phyloP scores from a whole-genome alignment of 176 grass and related monocot genomes.

The Aechmea fasciata region DNA sequence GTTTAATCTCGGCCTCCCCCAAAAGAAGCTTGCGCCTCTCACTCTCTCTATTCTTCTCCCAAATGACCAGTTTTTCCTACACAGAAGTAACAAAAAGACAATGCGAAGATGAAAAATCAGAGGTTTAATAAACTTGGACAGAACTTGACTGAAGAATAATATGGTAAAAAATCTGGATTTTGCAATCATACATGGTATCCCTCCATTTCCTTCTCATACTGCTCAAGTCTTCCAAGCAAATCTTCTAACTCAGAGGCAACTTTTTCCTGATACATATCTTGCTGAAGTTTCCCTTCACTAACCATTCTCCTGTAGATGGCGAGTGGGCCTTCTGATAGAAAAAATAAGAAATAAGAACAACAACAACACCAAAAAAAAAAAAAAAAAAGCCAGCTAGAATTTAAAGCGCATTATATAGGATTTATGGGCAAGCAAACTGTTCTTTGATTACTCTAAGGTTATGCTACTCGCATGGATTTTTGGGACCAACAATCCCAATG shows the following conservation, averaged over 20 bases:
- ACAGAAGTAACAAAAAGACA: constrained; percentile 10
- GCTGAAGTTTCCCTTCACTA: constrained; percentile 61
- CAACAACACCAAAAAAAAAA: neutral
- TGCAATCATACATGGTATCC: constrained; percentile 71
- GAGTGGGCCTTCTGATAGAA: constrained; percentile 56
- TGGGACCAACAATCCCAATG: too few species aligned
- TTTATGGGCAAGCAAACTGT: neutral
- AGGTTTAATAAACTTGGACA: neutral
- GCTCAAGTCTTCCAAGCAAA: constrained; percentile 49
- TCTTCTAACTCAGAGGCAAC: constrained; percentile 59
- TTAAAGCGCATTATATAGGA: neutral
- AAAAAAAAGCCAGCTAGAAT: neutral
- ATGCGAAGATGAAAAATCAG: neutral
- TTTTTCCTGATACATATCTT: constrained; percentile 67
- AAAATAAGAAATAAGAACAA: constrained; percentile 4
- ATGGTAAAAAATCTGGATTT: neutral
- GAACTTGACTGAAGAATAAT: neutral
- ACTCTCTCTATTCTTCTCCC: constrained; percentile 67
- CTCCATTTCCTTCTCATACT: constrained; percentile 91
- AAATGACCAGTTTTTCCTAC: constrained; percentile 53
- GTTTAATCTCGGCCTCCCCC: constrained; percentile 68
- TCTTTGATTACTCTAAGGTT: too few species aligned
- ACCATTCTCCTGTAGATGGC: constrained; percentile 58
- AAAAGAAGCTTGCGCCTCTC: constrained; percentile 61
- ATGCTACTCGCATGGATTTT: too few species aligned